Evolutionary conservation across 2,329 filamentous ascomycete genomes (phyloP).

Genomic region (Trichophyton equinum): DNA sequence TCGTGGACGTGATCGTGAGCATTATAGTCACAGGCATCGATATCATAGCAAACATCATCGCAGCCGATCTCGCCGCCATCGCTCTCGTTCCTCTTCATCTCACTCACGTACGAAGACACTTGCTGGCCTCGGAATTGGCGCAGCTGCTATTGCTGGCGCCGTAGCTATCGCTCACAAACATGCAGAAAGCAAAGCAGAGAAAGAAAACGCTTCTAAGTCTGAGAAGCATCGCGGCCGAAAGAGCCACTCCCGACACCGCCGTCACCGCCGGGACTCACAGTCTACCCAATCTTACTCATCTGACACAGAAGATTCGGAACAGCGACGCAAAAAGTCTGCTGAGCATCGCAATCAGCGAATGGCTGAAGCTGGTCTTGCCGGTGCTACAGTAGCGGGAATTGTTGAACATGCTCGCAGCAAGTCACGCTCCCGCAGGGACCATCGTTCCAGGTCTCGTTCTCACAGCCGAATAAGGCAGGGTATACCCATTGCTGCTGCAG

Average conservation of each 20-base stretch:
- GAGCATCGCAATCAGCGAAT: slow-evolving; percentile 46
- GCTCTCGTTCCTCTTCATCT: slow-evolving; percentile 37
- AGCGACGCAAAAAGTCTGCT: slow-evolving; percentile 43
- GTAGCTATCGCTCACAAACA: slow-evolving; percentile 46
- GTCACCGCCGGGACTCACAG: slow-evolving; percentile 18
- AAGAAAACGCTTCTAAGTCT: slow-evolving; percentile 22
- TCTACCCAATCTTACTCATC: slow-evolving; percentile 24
- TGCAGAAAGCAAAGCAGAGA: slow-evolving; percentile 38
- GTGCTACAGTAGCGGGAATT: slow-evolving; percentile 50
- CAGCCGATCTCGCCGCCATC: slow-evolving; percentile 18
- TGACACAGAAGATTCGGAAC: slow-evolving; percentile 40
- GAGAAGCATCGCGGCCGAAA: slow-evolving; percentile 31
- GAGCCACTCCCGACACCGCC: slow-evolving; percentile 35
- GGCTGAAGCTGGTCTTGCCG: slow-evolving; percentile 50
- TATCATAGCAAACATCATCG: slow-evolving; percentile 7
- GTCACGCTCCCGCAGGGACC: slow-evolving; percentile 40
- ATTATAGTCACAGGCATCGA: slow-evolving; percentile 22
- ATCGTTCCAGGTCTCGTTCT: slow-evolving; percentile 26
- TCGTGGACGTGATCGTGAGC: slow-evolving; percentile 26
- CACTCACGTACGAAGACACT: slow-evolving; percentile 41
- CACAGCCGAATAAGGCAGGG: slow-evolving; percentile 45
- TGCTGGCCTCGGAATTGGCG: slow-evolving; percentile 39
- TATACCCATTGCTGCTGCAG: slow-evolving; percentile 48
- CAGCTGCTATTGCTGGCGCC: slow-evolving; percentile 48
- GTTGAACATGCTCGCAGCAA: slow-evolving; percentile 46